Percentiles rank a stretch among this genome's conserved stretches.
Evolutionary conservation across 208 protist genomes (phyloP).

Genomic region (Trypanosoma brucei): DNA sequence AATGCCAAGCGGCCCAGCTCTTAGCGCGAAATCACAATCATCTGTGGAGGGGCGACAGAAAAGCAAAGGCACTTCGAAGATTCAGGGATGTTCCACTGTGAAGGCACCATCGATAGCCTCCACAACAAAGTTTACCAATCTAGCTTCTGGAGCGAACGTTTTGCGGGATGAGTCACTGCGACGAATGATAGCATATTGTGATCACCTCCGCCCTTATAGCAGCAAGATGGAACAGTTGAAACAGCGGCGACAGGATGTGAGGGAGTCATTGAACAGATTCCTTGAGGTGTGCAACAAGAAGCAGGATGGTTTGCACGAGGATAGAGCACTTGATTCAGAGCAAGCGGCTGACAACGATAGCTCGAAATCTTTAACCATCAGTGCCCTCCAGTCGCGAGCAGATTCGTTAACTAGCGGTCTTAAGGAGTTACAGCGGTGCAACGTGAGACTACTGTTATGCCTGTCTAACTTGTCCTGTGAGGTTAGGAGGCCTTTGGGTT

Average conservation of each 20-base stretch:
- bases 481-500: constrained; percentile 17
- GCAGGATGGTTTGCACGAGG: constrained; percentile 1
- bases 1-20: not conserved
- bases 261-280: constrained; percentile 39
- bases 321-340: constrained; percentile 6
- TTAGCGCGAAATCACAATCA: not conserved
- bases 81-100: not conserved
- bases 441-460: constrained; percentile 10
- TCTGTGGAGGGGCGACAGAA: not conserved
- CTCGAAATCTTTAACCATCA: constrained; percentile 12
- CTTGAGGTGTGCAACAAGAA: constrained; percentile 14
- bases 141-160: not conserved
- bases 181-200: constrained; percentile 47
- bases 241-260: constrained; percentile 34
- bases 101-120: not conserved
- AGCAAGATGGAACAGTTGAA: constrained; percentile 47
- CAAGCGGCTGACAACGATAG: not conserved
- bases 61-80: not conserved
- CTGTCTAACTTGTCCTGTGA: constrained; percentile 17
- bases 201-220: constrained; percentile 45
- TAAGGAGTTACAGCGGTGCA: constrained; percentile 19
- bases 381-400: constrained; percentile 14
- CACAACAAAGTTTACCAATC: not conserved
- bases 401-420: constrained; percentile 15
- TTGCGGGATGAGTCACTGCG: constrained; percentile 19